These are phyloP conservation scores for Trichoderma sp. DNA, from an alignment of 2,329 filamentous ascomycete species.

Conservation along the genomic window DNA sequence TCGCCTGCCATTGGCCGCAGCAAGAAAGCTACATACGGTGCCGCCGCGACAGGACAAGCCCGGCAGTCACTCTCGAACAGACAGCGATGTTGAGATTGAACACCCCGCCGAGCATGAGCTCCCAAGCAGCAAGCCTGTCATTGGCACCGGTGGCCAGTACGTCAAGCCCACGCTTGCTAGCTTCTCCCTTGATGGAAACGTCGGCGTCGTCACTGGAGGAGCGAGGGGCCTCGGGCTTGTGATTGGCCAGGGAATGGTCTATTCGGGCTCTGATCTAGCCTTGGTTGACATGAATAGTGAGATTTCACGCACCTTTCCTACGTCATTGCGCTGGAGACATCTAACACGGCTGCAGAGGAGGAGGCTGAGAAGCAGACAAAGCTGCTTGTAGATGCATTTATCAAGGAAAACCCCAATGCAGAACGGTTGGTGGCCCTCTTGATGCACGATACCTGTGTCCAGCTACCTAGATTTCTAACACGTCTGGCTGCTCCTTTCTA, in stretches of 20 bases:
- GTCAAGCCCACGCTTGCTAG: constrained; percentile 81
- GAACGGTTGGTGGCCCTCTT: constrained; percentile 53
- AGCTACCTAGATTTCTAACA: background rate
- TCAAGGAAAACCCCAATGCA: constrained; percentile 75
- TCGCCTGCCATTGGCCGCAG: constrained; percentile 29
- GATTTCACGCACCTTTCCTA: background rate
- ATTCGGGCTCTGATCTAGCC: constrained; percentile 84
- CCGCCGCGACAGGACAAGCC: constrained; percentile 45
- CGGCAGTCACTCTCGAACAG: constrained; percentile 76
- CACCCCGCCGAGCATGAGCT: constrained; percentile 76
- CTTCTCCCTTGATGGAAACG: constrained; percentile 83
- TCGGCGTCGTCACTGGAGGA: constrained; percentile 85
- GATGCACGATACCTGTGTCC: background rate
- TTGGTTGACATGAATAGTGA: constrained; percentile 91
- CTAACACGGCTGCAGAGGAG: constrained; percentile 59
- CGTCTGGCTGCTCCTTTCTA: constrained; percentile 35
- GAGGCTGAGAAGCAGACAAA: constrained; percentile 78
- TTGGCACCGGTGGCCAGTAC: constrained; percentile 76
- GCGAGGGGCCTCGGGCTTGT: constrained; percentile 86
- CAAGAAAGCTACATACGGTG: constrained; percentile 38
- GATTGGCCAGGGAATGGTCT: constrained; percentile 89
- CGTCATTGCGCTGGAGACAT: background rate
- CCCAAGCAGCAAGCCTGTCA: constrained; percentile 68
- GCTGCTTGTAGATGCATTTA: constrained; percentile 73
- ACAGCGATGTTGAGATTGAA: constrained; percentile 74